phyloP scores from a whole-genome alignment of 495 filamentous ascomycete species.

The Sporormia fimetaria region DNA sequence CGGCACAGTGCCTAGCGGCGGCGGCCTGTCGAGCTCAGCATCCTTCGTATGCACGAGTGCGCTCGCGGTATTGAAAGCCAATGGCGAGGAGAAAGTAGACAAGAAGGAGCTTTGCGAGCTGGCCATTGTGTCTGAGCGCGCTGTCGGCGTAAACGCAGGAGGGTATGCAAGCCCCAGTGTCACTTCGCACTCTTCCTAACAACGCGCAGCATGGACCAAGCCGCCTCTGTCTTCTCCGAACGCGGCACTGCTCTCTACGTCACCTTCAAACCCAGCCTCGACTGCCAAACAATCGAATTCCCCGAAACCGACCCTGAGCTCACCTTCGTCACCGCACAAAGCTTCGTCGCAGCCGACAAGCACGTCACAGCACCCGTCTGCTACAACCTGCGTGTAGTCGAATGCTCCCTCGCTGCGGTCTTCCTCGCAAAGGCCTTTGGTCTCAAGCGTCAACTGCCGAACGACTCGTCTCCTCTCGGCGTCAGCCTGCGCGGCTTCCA shows the following conservation, averaged over 20 bases:
- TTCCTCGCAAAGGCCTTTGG: slow-evolving; percentile 50
- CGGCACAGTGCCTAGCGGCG: slow-evolving; percentile 82
- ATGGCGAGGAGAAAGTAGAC: slow-evolving; percentile 65
- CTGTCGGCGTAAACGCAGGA: slow-evolving; percentile 92
- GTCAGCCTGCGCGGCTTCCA: slow-evolving; percentile 80
- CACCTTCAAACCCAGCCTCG: slow-evolving; percentile 72
- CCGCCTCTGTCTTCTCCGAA: slow-evolving; percentile 87
- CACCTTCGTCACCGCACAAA: slow-evolving; percentile 87
- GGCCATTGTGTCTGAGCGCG: slow-evolving; percentile 85
- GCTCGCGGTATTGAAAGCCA: slow-evolving; percentile 75
- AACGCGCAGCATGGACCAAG: slow-evolving; percentile 72
- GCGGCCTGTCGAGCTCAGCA: slow-evolving; percentile 84
- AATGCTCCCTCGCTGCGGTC: slow-evolving; percentile 81
- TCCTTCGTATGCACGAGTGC: slow-evolving; percentile 89
- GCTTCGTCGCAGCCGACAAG: slow-evolving; percentile 87
- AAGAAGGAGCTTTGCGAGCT: slow-evolving; percentile 84
- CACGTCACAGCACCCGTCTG: slow-evolving; percentile 82
- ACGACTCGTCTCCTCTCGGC: slow-evolving; percentile 73
- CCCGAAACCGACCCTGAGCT: slow-evolving; percentile 72
- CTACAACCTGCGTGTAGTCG: slow-evolving; percentile 95
- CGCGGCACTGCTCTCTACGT: slow-evolving; percentile 81
- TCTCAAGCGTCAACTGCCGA: slow-evolving; percentile 49
- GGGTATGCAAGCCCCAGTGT: slow-evolving; percentile 46
- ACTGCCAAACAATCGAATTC: slow-evolving; percentile 67
- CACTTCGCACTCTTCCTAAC: slow-evolving; percentile 2